Base-by-base conservation (phyloP, 2,329 filamentous ascomycete genomes). In the Thielaviopsis populi region DNA sequence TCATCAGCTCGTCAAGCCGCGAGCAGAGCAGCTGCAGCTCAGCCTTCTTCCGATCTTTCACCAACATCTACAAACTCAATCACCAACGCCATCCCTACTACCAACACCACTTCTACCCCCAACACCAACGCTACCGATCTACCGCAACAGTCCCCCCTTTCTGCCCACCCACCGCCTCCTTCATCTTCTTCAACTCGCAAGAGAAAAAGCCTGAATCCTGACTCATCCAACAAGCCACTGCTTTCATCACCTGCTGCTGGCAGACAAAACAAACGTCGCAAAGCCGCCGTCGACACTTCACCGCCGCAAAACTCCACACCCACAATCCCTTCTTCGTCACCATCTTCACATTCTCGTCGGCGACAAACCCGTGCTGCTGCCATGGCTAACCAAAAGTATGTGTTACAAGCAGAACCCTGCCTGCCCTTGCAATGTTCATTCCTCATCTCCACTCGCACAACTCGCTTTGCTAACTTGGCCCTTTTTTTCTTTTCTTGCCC, bases 1-100 rank as follows among this genome's bases (percentile, higher is more conserved):
- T 94, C 91, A 72, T 87, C 91, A 76, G 88, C 91, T 79, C 91
- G 91, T 80, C 86, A 89, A 83, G 89, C 89, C 79, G 87, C 89
- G 73, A 83, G 75, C 73, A 79, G 78, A 72, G 76, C 78, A 76
- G 77, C 76, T 69, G 76, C 77, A 71, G 73, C 78, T 53, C 61
- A 61, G 50, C 48, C 65, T 62, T 63, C 75, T 70, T 71, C 75
- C 66, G 72, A 73, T 68, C 70, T 72, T 71, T 71, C 67, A 72
- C 74, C 67, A 74, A 72, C 67, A 69, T 71, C 69, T 69, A 69
- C 50, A 11, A 33, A 54, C 50, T 54, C 50, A 11, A 50, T 67
- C 70, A 69, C 59, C 30, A 33, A 53, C 48, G 10, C 40, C 62
- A 30, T 19, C 37, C 27, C n/a, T 33, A 42, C 61, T 17, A 27